Percentiles rank a stretch among this genome's conserved stretches.
phyloP scores from a whole-genome alignment of 2,329 filamentous ascomycete species.

The Pseudophaeomoniella oleicola region DNA sequence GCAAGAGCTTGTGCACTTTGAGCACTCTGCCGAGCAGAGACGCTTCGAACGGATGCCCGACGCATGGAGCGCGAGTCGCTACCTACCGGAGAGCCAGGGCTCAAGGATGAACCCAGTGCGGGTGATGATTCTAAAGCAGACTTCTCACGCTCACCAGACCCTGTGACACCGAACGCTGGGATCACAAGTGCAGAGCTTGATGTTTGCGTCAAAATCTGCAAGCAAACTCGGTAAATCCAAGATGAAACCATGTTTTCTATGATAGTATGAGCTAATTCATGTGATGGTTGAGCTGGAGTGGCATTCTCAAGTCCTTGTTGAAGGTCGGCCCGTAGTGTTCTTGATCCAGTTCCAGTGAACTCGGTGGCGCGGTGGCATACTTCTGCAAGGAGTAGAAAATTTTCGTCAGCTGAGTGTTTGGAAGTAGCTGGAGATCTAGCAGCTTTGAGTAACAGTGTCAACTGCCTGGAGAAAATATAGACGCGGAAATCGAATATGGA shows the following conservation, averaged over 20 bases:
- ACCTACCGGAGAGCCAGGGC: too few species aligned
- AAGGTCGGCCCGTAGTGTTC: constrained; percentile 67
- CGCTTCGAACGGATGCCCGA: too few species aligned
- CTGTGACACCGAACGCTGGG: too few species aligned
- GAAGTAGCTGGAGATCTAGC: constrained; percentile 30
- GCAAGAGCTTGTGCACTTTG: too few species aligned
- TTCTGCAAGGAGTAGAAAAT: constrained; percentile 68
- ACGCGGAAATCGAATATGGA: constrained; percentile 90
- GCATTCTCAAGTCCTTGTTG: constrained; percentile 41
- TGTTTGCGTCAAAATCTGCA: constrained; percentile 28
- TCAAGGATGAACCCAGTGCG: too few species aligned
- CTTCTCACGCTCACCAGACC: too few species aligned
- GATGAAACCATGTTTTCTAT: constrained; percentile 32
- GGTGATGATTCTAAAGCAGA: too few species aligned
- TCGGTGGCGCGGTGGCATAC: constrained; percentile 69
- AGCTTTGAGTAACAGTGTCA: constrained; percentile 64
- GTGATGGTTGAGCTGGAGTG: constrained; percentile 15
- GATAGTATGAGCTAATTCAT: constrained; percentile 13
- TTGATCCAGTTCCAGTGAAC: constrained; percentile 69
- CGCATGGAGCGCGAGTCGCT: too few species aligned
- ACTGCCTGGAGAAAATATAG: constrained; percentile 84
- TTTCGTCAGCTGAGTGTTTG: constrained; percentile 41
- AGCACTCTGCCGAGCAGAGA: too few species aligned
- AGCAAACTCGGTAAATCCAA: constrained; percentile 29
- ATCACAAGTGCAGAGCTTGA: constrained; percentile 20